Evolutionary conservation across 1,284 basidiomycete species (phyloP), one percentile per base, ranked within the genome.

Genomic region (Malassezia arunalokei): DNA sequence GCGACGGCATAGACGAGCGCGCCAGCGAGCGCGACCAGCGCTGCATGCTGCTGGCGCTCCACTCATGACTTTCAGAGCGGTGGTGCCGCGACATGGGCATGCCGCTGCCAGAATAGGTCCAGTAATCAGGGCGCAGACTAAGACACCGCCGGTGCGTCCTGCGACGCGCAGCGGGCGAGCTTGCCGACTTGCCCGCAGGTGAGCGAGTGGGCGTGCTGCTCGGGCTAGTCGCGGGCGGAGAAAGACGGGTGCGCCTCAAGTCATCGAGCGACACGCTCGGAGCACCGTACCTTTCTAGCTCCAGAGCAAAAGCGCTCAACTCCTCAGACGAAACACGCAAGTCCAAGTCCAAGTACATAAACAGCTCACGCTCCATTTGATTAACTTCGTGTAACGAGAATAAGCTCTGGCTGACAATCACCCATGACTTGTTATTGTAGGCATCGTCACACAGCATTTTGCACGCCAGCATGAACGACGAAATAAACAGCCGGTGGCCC

Each of bases 341-440:
- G 50, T 66, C 63, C 57, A 63, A 64, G 46, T 64, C 70, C 27
- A 73, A 62, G 49, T 71, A 72, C n/a, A 63, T 65, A 32, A 73
- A 70, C 28, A 73, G 60, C 54, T 73, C 71, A 32, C 71, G 64
- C 56, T 73, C 71, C 68, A 73, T 73, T 54, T 72, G 70, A 55
- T 73, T 73, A 48, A 73, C 59, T 53, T 73, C 71, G 31, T 64
- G 63, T 24, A 71, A 52, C 40, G 58, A 60, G 49, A 73, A 73
- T 39, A 73, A 57, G 17, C 67, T 67, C 44, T 73, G 71, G 20
- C 70, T 64, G 39, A 73, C 71, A 40, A 73, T 71, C 47, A 67
- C 63, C 71, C 71, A 73, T 53, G 62, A 65, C 59, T 72, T 71
- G 64, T 73, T 73, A 12, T 62, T 65, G 60, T 73, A 73, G 31